Evolutionary conservation across 2,329 filamentous ascomycete species (phyloP), one percentile per base, ranked within the genome.

Genomic region (Periconia sp.): DNA sequence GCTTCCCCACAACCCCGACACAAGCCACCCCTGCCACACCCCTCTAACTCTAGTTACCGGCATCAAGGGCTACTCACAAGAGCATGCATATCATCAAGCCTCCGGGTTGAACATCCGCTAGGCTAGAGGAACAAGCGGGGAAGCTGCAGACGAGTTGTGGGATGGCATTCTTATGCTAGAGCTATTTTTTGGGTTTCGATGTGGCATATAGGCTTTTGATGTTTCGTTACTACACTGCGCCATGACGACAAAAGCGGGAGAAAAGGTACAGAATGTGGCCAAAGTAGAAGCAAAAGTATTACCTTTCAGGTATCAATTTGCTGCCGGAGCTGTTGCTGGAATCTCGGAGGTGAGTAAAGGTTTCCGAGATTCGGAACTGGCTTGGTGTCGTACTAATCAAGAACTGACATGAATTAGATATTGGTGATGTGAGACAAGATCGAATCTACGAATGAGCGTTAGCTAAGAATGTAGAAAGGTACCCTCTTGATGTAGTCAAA

Each of bases 401-500:
- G n/a, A n/a, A n/a, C 40, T 43, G 15, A 43, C 32, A 25, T 3
- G 1, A 2, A 15, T 21, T 15, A 43, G 40, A 43, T 43, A 3
- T 46, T 25, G 46, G 54, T 18, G 54, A 51, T 22, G 48, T 54
- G 24, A 50, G 52, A 25, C 38, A 46, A 19, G 44, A n/a, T n/a
- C n/a, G n/a, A n/a, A n/a, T n/a, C n/a, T n/a, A n/a, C n/a, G n/a
- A n/a, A n/a, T 11, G n/a, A 7, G n/a, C 25, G 5, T 2, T 15
- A 7, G 33, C 58, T 65, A 53, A 65, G 50, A 52, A 17, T 40
- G 54, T 54, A 59, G 54, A 43, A 52, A 65, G 61, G 61, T 65
- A 65, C 39, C 61, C 61, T 5, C 57, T 65, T 35, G 61, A 65
- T 44, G 60, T 65, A 11, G 61, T 65, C 4, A 65, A 65, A 37